Conservation (phyloP, 768 basidiomycete species). For the Phaeotremella skinneri region DNA sequence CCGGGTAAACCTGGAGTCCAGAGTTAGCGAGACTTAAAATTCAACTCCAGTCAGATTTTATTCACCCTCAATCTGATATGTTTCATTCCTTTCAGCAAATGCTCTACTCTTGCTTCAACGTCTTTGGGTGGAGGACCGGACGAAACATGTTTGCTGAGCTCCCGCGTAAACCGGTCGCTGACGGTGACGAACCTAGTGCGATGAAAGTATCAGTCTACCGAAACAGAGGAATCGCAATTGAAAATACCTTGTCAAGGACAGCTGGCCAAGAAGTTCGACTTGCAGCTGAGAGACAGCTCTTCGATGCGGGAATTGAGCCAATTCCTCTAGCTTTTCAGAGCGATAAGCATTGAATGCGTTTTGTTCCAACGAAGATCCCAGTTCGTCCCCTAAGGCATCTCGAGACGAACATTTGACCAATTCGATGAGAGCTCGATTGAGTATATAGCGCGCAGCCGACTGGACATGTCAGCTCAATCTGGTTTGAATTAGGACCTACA, state of each 20-base stretch:
- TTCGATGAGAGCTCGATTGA: conserved; percentile 79
- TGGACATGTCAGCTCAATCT: conserved; percentile 40
- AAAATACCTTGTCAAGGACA: conserved; percentile 79
- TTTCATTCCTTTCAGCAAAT: conserved; percentile 73
- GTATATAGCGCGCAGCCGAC: conserved; percentile 80
- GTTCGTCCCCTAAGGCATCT: conserved; percentile 71
- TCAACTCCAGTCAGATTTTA: conserved; percentile 54
- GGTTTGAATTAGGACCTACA: conserved; percentile 54
- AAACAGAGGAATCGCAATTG: conserved; percentile 37
- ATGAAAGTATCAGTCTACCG: not conserved
- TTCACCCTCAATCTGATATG: conserved; percentile 70
- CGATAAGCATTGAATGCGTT: conserved; percentile 75
- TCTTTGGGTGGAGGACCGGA: conserved; percentile 74
- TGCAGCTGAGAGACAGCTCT: conserved; percentile 77
- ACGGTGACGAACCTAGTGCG: conserved; percentile 74
- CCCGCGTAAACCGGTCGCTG: conserved; percentile 83
- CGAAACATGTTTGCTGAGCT: conserved; percentile 68
- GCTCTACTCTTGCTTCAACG: conserved; percentile 75
- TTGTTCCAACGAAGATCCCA: conserved; percentile 80
- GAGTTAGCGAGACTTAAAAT: conserved; percentile 55
- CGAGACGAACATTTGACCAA: conserved; percentile 70
- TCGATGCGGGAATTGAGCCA: conserved; percentile 70
- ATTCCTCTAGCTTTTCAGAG: conserved; percentile 53
- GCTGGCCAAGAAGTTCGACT: conserved; percentile 75
- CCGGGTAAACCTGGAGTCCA: conserved; percentile 72